Evolutionary conservation across 768 basidiomycete genomes (phyloP), one percentile per base, ranked within the genome.

Genomic region (Suillus bovinus): DNA sequence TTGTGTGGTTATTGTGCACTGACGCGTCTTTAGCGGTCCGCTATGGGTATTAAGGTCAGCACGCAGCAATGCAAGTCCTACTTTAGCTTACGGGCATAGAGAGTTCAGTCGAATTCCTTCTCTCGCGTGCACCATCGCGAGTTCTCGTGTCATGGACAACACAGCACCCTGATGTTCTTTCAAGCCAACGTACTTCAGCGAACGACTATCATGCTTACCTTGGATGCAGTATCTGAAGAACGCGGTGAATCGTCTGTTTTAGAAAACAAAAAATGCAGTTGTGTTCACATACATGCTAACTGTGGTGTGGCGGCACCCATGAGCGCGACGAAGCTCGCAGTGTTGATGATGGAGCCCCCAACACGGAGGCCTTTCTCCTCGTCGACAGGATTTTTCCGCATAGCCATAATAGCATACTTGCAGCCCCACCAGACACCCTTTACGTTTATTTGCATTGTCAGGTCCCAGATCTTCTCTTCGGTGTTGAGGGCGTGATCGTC

Each of bases 401-500:
- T 99, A 41, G 97, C 97, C 58, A 89, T 80, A 71, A 99, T 96
- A 6, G 96, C 97, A 71, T 99, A 89, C 78, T 98, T 99, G 83
- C 91, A 96, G 36, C 97, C 97, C 89, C 90, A 99, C 97, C 96
- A 99, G 63, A 99, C 97, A 58, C 97, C 97, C 78, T 99, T 99
- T 71, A 96, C 86, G 75, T 99, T 99, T 80, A 98, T 87, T 65
- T 89, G 84, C 89, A 92, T 92, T 2, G 92, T 94, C 61, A 94
- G 80, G 72, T 93, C 92, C 96, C 97, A 99, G 76, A 99, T 94
- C 57, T 83, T 85, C 77, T 99, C 97, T 72, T 96, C 94, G 20
- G 97, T 99, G 74, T 94, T 96, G 70, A 98, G 80, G 14, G 96
- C 97, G 72, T 94, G 89, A 72, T 97, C 96, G 68, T 99, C 96